Evolutionary conservation across 2,329 filamentous ascomycete genomes (phyloP).

Genomic region (Aschersonia sp.): DNA sequence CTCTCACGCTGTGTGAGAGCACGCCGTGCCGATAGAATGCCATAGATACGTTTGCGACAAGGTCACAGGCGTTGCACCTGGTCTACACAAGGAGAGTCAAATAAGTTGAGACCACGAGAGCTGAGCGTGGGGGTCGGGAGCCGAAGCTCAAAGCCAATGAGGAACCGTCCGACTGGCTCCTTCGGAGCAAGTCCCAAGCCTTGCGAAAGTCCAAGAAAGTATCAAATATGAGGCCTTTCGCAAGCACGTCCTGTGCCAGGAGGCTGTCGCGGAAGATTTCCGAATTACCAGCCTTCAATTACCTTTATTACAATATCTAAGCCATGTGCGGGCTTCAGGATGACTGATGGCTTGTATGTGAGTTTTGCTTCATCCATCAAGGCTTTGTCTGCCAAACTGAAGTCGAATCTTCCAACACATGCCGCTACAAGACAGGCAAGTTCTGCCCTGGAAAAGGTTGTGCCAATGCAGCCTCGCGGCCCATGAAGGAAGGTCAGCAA

Average conservation of each 20-base stretch:
- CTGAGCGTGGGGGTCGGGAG: no score
- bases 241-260: background rate
- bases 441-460: background rate
- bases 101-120: no score
- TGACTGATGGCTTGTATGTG: background rate
- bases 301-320: background rate
- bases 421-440: background rate
- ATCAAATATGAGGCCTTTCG: no score
- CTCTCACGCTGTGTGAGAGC: no score
- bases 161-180: no score
- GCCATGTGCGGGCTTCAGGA: background rate
- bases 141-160: no score
- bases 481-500: background rate
- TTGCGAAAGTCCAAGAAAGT: no score
- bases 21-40: no score
- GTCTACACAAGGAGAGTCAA: no score
- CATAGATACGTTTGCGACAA: no score
- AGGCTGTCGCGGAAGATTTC: background rate
- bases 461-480: background rate
- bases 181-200: no score
- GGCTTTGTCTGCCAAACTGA: background rate
- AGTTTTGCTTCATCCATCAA: background rate
- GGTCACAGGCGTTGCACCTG: no score
- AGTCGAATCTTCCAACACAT: background rate
- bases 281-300: background rate